A percentile compares a stretch with the other conserved stretches of the same genome.
phyloP scores from a whole-genome alignment of 2,329 filamentous ascomycete genomes.

The Aspergillus sp. region DNA sequence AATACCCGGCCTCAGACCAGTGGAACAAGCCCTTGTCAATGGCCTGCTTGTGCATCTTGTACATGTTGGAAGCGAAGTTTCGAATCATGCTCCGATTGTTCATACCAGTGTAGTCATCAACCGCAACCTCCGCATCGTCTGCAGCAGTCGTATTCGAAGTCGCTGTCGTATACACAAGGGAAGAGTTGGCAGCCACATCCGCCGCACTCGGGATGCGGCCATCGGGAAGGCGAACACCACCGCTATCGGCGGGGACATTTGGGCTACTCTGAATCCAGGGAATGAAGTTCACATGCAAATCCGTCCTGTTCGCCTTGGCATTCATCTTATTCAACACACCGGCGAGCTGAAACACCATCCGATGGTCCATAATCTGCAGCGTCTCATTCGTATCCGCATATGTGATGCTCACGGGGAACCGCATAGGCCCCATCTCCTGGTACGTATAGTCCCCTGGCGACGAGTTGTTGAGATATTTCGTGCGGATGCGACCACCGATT shows the following conservation, averaged over 20 bases:
- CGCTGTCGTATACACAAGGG: conserved; percentile 31
- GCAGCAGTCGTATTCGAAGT: conserved; percentile 30
- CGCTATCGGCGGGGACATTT: conserved; percentile 49
- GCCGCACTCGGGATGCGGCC: conserved; percentile 49
- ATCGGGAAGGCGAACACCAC: conserved; percentile 42
- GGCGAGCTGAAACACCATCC: conserved; percentile 39
- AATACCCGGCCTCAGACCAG: conserved; percentile 59
- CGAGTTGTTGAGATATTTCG: conserved; percentile 37
- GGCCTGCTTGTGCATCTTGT: conserved; percentile 48
- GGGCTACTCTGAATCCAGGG: conserved; percentile 35
- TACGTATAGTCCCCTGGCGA: conserved; percentile 30
- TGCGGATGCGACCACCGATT: conserved; percentile 40
- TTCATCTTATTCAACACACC: conserved; percentile 39
- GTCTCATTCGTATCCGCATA: conserved; percentile 39
- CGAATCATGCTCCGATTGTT: conserved; percentile 19
- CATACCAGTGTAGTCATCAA: conserved; percentile 28
- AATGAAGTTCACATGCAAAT: conserved; percentile 37
- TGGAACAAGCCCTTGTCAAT: conserved; percentile 52
- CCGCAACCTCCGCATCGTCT: conserved; percentile 33
- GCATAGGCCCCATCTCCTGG: conserved; percentile 42
- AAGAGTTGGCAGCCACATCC: conserved; percentile 41
- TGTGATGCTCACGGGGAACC: conserved; percentile 36
- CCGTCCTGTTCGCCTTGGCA: conserved; percentile 17
- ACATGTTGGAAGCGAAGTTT: conserved; percentile 31
- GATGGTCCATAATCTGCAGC: conserved; percentile 37